Evolutionary conservation across 805 yeast species (phyloP).

Genomic region (Suhomyces sp.): DNA sequence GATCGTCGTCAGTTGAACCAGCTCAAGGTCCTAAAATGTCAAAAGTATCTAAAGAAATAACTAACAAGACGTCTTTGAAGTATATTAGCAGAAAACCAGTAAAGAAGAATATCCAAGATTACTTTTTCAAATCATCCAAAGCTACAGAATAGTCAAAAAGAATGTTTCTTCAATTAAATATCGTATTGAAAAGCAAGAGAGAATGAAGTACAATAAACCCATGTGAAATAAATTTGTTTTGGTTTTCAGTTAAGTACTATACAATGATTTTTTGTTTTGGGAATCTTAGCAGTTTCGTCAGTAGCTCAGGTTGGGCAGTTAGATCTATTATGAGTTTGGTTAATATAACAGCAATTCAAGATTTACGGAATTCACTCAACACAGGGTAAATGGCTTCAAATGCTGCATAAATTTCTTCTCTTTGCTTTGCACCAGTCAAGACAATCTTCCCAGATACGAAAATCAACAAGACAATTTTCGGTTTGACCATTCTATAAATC

Average conservation of each 20-base stretch:
- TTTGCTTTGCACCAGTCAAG: conserved; percentile 96
- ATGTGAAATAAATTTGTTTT: conserved; percentile 5
- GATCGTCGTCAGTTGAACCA: neutral
- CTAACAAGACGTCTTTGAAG: neutral
- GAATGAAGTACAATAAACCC: conserved; percentile 1
- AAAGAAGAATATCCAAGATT: neutral
- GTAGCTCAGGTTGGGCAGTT: neutral
- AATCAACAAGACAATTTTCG: conserved; percentile 91
- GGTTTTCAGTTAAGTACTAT: neutral
- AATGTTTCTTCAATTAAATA: neutral
- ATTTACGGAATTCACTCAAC: conserved; percentile 93
- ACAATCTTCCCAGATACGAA: conserved; percentile 98
- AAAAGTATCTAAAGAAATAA: neutral
- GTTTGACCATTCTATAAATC: conserved; percentile 98
- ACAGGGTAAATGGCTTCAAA: conserved; percentile 98
- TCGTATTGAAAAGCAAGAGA: neutral
- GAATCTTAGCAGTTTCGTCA: neutral
- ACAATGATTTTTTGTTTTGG: neutral
- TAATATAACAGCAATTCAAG: conserved; percentile 28
- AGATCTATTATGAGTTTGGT: neutral
- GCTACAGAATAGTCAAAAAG: neutral
- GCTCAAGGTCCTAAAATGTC: neutral
- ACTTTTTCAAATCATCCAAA: neutral
- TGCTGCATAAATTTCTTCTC: conserved; percentile 97
- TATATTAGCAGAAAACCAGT: conserved; percentile 14